Percentiles rank a stretch among this genome's conserved stretches.
Conservation (phyloP, 345 rosid species). For the Eucalyptus dawsonii region DNA sequence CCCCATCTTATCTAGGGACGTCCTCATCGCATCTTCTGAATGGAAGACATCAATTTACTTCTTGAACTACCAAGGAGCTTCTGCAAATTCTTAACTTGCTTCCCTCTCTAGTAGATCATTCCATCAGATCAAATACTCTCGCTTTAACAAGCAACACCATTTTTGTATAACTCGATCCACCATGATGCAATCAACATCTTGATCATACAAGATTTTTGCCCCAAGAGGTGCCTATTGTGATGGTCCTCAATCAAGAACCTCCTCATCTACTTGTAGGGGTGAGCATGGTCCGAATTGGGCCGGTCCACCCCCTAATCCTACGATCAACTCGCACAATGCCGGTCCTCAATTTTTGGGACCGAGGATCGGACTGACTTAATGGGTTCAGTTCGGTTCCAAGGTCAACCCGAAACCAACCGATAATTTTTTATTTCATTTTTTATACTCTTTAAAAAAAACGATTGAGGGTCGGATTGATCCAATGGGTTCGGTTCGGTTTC, state of each 20-base stretch:
- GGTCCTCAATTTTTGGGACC: too few species aligned
- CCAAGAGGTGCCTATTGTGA: neutral
- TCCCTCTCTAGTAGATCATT: neutral
- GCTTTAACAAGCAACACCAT: neutral
- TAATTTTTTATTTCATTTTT: too few species aligned
- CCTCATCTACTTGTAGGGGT: neutral
- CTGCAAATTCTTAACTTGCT: neutral
- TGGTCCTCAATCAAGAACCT: neutral
- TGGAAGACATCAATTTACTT: neutral
- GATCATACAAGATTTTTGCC: neutral
- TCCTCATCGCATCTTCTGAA: neutral
- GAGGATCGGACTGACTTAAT: too few species aligned
- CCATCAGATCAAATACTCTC: neutral
- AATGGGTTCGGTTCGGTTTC: too few species aligned
- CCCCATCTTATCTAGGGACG: neutral
- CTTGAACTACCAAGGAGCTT: neutral
- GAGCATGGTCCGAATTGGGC: too few species aligned
- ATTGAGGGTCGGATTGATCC: too few species aligned
- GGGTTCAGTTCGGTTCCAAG: too few species aligned
- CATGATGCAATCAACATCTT: neutral
- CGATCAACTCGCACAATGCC: too few species aligned
- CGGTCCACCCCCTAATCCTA: too few species aligned
- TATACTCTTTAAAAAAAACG: too few species aligned
- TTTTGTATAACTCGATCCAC: neutral
- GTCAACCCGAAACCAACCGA: too few species aligned